Conservation (phyloP, 2,329 filamentous ascomycete species). For the Aureobasidium sp. region DNA sequence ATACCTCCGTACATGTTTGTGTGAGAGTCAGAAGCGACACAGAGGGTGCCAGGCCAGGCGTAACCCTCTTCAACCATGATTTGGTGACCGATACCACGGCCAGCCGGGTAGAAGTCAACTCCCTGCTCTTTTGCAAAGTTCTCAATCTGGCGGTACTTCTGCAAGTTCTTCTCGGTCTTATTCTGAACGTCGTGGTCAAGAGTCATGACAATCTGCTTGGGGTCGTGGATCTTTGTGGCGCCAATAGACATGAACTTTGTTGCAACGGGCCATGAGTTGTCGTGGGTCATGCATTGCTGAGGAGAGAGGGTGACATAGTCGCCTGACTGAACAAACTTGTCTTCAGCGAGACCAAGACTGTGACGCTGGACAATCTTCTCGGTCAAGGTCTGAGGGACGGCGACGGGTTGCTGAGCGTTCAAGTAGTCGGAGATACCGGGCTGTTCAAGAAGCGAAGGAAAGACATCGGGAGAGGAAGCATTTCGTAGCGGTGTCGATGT, state of each 20-base stretch:
- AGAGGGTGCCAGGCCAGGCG: constrained; percentile 77
- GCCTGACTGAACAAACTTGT: constrained; percentile 67
- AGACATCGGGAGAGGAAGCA: constrained; percentile 42
- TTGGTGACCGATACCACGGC: constrained; percentile 80
- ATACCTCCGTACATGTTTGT: constrained; percentile 79
- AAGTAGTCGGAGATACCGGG: constrained; percentile 61
- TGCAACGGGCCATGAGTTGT: constrained; percentile 70
- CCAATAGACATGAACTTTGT: constrained; percentile 78
- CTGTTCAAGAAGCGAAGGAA: constrained; percentile 56
- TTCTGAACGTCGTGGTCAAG: constrained; percentile 89
- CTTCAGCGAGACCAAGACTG: constrained; percentile 63
- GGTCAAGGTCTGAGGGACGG: constrained; percentile 66
- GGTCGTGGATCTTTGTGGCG: constrained; percentile 63
- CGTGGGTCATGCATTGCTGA: constrained; percentile 74
- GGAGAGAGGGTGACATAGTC: constrained; percentile 76
- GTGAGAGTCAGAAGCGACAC: constrained; percentile 71
- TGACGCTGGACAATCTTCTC: constrained; percentile 89
- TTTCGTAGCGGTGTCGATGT: constrained; percentile 15
- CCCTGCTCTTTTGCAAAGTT: constrained; percentile 72
- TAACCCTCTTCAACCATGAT: constrained; percentile 81
- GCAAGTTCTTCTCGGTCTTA: constrained; percentile 65
- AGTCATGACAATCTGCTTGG: constrained; percentile 69
- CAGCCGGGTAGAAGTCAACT: constrained; percentile 68
- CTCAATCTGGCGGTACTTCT: constrained; percentile 76
- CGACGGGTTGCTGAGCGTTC: constrained; percentile 38